Conservation (phyloP, 306 rosid genomes). For the Pueraria montana region DNA sequence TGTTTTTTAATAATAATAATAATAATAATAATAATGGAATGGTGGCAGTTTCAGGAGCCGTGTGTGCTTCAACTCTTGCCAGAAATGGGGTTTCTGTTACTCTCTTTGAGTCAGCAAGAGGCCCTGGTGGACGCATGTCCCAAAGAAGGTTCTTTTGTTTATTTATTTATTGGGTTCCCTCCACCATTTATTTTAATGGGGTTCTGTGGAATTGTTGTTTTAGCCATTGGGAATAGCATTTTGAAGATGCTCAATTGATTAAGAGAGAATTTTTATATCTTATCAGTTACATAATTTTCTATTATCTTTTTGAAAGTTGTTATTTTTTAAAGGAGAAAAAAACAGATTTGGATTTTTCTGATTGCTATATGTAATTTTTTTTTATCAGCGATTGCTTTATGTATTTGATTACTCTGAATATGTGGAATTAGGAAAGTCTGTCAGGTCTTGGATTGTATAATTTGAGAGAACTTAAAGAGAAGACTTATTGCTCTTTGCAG, state of each 20-base stretch:
- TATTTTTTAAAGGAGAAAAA: background rate
- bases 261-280: background rate
- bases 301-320: background rate
- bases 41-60: slow-evolving; percentile 89
- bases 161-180: background rate
- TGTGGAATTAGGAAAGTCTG: background rate
- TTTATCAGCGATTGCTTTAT: background rate
- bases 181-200: background rate
- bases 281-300: background rate
- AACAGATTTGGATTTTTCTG: slow-evolving; percentile 18
- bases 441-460: background rate
- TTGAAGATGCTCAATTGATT: background rate
- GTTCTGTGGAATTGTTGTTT: background rate
- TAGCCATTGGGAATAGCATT: slow-evolving; percentile 10
- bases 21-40: background rate
- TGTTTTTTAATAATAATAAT: background rate
- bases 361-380: slow-evolving; percentile 1
- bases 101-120: slow-evolving; percentile 91
- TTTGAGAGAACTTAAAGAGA: background rate
- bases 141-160: slow-evolving; percentile 68
- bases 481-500: slow-evolving; percentile 1
- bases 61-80: slow-evolving; percentile 87
- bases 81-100: slow-evolving; percentile 79
- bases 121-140: slow-evolving; percentile 98
- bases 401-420: slow-evolving; percentile 2